Base-by-base conservation (phyloP, 2,329 filamentous ascomycete genomes). In the Colletotrichum falcatum region DNA sequence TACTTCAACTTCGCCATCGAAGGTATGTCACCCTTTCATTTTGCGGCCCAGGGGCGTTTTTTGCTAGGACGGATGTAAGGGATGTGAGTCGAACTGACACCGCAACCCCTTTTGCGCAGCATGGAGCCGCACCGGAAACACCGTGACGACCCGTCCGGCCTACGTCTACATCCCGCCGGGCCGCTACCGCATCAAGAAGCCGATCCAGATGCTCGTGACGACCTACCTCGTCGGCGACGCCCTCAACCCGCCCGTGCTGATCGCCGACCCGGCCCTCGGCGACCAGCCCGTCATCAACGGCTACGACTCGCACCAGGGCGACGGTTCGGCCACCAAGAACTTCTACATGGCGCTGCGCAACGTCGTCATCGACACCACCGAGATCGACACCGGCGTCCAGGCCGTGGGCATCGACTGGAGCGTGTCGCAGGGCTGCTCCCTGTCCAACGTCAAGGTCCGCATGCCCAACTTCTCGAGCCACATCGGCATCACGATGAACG, bases 401-500 rank as follows among this genome's bases (percentile, higher is more conserved):
- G 76, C 75, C 26, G 74, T 70, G 2, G 75, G 73, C 7, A 72
- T 80, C 48, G 75, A 79, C 33, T 80, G 78, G 77, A 76, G 75
- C 16, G 77, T 80, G 23, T 76, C 75, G 18, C 78, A 80, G 59
- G 76, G 72, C 30, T 78, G 76, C 58, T 75, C 75, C 39, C 64
- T 80, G 23, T 74, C 71, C 33, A 78, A 79, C 51, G 74, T 80
- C 1, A 65, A 77, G 18, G 72, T 83, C 65, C 73, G 73, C 42
- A 82, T 83, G 80, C 77, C 80, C 1, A 72, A 71, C 30, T 73
- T 68, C 35, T 78, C 77, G n/a, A 75, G 76, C 16, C 81, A 83
- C 58, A 74, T 77, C 5, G 81, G 81, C 1, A 71, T 83, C 39
- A 76, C 77, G 18, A 79, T 79, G 67, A 79, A 78, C 33, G 75